These are phyloP conservation scores for Quercus suber DNA, from an alignment of 306 rosid genomes.

Conservation along the genomic window DNA sequence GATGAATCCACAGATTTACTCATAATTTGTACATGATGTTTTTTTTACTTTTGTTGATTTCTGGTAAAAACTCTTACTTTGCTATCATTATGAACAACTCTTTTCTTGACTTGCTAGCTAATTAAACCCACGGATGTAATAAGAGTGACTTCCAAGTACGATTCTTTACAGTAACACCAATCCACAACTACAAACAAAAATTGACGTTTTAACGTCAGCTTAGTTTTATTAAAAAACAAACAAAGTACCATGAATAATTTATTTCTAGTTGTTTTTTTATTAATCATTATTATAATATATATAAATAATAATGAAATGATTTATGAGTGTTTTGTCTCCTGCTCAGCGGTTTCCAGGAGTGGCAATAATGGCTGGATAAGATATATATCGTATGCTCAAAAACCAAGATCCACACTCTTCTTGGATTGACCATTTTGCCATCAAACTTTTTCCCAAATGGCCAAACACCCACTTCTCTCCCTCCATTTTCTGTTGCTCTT, in stretches of 20 bases:
- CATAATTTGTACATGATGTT: neutral
- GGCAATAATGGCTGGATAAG: constrained; percentile 26
- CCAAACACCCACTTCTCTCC: constrained; percentile 20
- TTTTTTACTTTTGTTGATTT: neutral
- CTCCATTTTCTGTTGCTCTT: constrained; percentile 19
- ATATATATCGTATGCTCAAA: neutral
- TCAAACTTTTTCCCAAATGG: constrained; percentile 41
- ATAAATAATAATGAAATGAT: neutral
- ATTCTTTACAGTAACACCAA: neutral
- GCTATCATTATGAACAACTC: neutral
- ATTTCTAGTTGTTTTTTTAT: neutral
- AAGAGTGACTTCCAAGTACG: neutral
- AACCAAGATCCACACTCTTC: neutral
- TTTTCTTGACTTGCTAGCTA: neutral
- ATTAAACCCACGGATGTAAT: neutral
- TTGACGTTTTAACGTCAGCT: constrained; percentile 1
- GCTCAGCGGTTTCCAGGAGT: constrained; percentile 35
- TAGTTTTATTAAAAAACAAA: neutral
- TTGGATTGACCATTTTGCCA: constrained; percentile 37
- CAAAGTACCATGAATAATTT: neutral
- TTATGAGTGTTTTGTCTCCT: constrained; percentile 24
- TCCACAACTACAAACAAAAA: neutral
- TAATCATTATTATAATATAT: neutral
- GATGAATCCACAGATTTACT: neutral
- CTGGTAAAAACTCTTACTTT: neutral